phyloP scores from a whole-genome alignment of 2,329 filamentous ascomycete species.

The Aureobasidium lini region DNA sequence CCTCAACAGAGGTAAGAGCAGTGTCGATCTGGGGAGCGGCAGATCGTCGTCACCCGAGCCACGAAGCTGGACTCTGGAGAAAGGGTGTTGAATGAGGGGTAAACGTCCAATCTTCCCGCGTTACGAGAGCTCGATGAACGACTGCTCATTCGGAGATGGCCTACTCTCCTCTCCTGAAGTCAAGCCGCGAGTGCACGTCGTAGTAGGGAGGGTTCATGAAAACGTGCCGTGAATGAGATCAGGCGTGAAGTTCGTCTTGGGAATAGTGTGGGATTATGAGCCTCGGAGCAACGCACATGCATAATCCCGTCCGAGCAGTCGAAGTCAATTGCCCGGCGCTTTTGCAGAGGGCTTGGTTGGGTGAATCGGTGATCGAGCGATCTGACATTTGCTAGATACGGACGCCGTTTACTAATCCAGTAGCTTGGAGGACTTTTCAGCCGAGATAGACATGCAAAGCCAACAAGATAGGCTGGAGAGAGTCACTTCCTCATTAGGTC shows the following conservation, averaged over 20 bases:
- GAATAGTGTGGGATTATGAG: slow-evolving; percentile 1
- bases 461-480: not conserved
- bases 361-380: slow-evolving; percentile 1
- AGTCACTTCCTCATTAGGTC: not conserved
- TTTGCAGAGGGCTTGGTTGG: not conserved
- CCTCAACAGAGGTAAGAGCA: not conserved
- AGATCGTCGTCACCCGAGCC: slow-evolving; percentile 10
- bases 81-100: not conserved
- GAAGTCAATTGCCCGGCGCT: slow-evolving; percentile 7
- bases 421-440: not conserved
- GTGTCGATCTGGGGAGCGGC: slow-evolving; percentile 4
- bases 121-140: not conserved
- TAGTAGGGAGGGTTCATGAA: not conserved
- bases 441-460: not conserved
- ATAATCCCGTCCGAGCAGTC: slow-evolving; percentile 9
- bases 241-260: not conserved
- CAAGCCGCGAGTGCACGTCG: not conserved
- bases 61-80: slow-evolving; percentile 2
- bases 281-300: slow-evolving; percentile 2
- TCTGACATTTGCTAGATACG: not conserved
- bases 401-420: not conserved
- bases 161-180: not conserved
- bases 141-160: not conserved
- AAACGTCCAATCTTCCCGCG: not conserved
- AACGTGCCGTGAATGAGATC: not conserved